Evolutionary conservation across 129 eudicot species (phyloP).

Genomic region (Flaveria linearis): DNA sequence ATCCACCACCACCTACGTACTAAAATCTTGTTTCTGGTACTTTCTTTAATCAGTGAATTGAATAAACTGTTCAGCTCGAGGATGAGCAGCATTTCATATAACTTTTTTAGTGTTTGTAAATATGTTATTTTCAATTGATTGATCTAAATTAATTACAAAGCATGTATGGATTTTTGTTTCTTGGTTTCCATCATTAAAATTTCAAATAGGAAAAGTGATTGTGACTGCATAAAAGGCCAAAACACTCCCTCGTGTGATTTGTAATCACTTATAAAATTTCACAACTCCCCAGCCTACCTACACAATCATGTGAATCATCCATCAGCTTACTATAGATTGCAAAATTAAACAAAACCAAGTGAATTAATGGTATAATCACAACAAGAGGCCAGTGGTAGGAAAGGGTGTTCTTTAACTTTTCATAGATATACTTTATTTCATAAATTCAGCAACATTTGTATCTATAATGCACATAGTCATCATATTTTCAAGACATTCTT

Average conservation of each 20-base stretch:
- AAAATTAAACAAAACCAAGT: neutral
- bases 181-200: slow-evolving; percentile 8
- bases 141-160: slow-evolving; percentile 6
- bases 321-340: neutral
- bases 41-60: neutral
- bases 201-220: slow-evolving; percentile 3
- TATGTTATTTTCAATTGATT: slow-evolving; percentile 21
- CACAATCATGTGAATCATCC: slow-evolving; percentile 16
- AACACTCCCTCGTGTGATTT: neutral
- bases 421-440: neutral
- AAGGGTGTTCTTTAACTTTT: neutral
- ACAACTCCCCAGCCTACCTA: neutral
- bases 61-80: slow-evolving; percentile 28
- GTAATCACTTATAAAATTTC: neutral
- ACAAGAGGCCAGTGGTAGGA: neutral
- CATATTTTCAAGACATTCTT: neutral
- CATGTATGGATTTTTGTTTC: neutral
- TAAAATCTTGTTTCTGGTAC: slow-evolving; percentile 13
- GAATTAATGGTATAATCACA: neutral
- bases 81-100: slow-evolving; percentile 1
- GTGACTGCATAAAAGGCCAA: neutral
- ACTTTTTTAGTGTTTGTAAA: neutral
- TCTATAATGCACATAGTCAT: neutral
- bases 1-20: slow-evolving; percentile 29
- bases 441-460: slow-evolving; percentile 5